These are phyloP conservation scores for Arabidopsis hybrid DNA, from an alignment of 441 rosid genomes.

Conservation along the genomic window DNA sequence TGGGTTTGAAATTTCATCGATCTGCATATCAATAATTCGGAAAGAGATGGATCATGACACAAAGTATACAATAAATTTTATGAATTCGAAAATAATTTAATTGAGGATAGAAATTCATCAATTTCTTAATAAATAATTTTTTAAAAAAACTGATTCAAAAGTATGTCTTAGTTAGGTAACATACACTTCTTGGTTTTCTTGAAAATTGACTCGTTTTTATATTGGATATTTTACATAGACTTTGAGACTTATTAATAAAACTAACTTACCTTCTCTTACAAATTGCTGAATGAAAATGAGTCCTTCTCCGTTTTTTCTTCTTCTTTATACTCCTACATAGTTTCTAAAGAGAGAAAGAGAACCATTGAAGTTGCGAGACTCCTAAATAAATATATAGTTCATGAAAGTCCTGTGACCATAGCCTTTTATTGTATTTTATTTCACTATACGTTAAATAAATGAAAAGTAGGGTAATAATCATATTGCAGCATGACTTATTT, in stretches of 20 bases:
- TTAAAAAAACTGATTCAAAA: not conserved
- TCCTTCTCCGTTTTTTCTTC: not conserved
- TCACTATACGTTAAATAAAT: not conserved
- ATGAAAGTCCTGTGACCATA: slow-evolving; percentile 40
- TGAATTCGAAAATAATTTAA: not conserved
- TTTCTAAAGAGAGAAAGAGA: slow-evolving; percentile 20
- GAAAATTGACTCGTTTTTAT: not conserved
- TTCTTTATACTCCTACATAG: not conserved
- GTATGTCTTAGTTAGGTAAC: slow-evolving; percentile 9
- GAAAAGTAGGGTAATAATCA: slow-evolving; percentile 33
- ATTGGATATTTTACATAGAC: slow-evolving; percentile 7
- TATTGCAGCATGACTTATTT: slow-evolving; percentile 33
- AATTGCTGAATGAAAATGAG: not conserved
- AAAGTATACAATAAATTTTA: not conserved
- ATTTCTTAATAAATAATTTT: no score
- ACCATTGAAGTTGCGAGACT: slow-evolving; percentile 40
- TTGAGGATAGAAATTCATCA: no score
- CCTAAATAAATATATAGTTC: slow-evolving; percentile 19
- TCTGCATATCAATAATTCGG: slow-evolving; percentile 15
- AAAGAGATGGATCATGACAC: slow-evolving; percentile 2
- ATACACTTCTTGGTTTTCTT: not conserved
- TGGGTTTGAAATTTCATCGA: slow-evolving; percentile 30
- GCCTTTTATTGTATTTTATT: slow-evolving; percentile 14
- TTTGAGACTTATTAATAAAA: not conserved
- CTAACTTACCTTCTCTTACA: slow-evolving; percentile 1